Conservation (phyloP, 2,329 filamentous ascomycete species). For the Parascedosporium putredinis region DNA sequence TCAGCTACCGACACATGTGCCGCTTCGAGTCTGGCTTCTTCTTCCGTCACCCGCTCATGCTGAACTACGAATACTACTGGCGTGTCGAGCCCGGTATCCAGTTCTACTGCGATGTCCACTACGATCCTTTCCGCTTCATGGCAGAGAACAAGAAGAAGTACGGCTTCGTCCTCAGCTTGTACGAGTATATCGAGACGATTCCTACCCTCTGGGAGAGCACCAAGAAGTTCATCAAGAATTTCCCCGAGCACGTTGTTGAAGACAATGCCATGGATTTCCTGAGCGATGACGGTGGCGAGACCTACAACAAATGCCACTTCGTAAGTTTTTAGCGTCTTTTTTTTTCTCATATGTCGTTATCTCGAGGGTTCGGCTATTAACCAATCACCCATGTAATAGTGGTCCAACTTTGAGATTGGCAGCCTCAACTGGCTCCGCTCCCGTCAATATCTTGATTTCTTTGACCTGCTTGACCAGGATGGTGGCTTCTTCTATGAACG, state of each 20-base stretch:
- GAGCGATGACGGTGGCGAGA: slow-evolving; percentile 82
- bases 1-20: slow-evolving; percentile 99
- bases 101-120: slow-evolving; percentile 90
- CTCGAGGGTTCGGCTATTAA: background rate
- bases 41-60: slow-evolving; percentile 87
- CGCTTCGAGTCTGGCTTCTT: slow-evolving; percentile 99
- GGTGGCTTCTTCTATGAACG: slow-evolving; percentile 99
- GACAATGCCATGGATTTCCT: slow-evolving; percentile 86
- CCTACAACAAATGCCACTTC: slow-evolving; percentile 96
- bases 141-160: slow-evolving; percentile 96
- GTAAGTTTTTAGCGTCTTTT: slow-evolving; percentile 41
- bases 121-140: slow-evolving; percentile 96
- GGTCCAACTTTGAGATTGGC: slow-evolving; percentile 98
- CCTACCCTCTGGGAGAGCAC: slow-evolving; percentile 90
- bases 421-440: slow-evolving; percentile 90
- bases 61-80: slow-evolving; percentile 99
- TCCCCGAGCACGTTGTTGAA: slow-evolving; percentile 77
- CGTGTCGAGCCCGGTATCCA: slow-evolving; percentile 95
- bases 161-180: slow-evolving; percentile 89
- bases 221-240: slow-evolving; percentile 85
- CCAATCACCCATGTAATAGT: slow-evolving; percentile 39
- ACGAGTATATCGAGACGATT: slow-evolving; percentile 95
- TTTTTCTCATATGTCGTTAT: background rate
- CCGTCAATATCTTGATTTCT: slow-evolving; percentile 81
- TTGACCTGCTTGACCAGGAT: slow-evolving; percentile 75